Conservation (phyloP, 148 eudicot genomes). For the Drosera capensis region DNA sequence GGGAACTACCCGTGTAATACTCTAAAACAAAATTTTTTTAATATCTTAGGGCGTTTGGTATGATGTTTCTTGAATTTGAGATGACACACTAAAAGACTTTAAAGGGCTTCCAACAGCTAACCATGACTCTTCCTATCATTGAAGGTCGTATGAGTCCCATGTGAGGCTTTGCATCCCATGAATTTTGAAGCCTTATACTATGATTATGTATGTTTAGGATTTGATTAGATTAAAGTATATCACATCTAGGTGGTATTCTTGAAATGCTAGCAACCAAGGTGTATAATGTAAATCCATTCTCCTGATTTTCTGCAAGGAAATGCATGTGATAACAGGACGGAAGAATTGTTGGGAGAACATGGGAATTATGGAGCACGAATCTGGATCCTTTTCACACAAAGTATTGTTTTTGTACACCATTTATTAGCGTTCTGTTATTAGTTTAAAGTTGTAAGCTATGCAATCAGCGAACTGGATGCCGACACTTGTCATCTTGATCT, state of each 20-base stretch:
- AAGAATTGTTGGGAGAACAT: slow-evolving; percentile 27
- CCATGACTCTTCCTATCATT: no score
- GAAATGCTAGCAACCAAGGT: slow-evolving; percentile 9
- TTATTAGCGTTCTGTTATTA: background rate
- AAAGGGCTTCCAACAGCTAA: no score
- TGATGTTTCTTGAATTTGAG: no score
- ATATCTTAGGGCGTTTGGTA: no score
- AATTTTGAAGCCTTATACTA: background rate
- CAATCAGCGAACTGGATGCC: no score
- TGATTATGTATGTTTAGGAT: background rate
- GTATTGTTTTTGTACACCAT: slow-evolving; percentile 10
- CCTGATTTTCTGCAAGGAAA: slow-evolving; percentile 18
- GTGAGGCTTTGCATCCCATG: slow-evolving; percentile 5
- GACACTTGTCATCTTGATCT: no score
- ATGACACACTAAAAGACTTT: no score
- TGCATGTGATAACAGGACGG: slow-evolving; percentile 33
- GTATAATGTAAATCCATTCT: slow-evolving; percentile 14
- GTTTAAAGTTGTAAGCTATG: background rate
- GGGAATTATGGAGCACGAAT: slow-evolving; percentile 34
- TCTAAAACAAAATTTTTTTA: no score
- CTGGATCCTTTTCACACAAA: slow-evolving; percentile 8
- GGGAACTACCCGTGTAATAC: no score
- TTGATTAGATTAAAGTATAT: background rate
- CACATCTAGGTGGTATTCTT: background rate
- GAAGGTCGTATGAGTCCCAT: slow-evolving; percentile 26